A percentile compares a stretch with the other conserved stretches of the same genome.
Evolutionary conservation across 169 alveolate genomes (phyloP).

Genomic region (Cryptosporidium sp.): DNA sequence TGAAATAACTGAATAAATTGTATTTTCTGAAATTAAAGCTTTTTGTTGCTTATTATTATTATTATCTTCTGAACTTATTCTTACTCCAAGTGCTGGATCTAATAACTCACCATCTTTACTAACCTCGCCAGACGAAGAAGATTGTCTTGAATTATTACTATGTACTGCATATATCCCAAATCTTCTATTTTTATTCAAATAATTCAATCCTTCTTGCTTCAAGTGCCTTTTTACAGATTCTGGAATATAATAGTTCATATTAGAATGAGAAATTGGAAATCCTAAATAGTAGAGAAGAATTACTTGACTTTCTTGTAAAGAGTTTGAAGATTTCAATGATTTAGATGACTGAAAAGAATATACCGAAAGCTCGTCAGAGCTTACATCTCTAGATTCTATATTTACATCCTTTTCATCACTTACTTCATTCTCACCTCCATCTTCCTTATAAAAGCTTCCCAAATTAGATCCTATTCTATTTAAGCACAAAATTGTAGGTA

Average conservation of each 20-base stretch:
- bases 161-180: conserved; percentile 32
- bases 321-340: conserved; percentile 19
- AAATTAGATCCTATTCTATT: not conserved
- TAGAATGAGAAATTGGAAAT: conserved; percentile 39
- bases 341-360: not conserved
- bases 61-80: not conserved
- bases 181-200: conserved; percentile 36
- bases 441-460: not conserved
- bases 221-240: conserved; percentile 42
- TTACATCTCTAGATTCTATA: conserved; percentile 6
- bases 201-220: conserved; percentile 1
- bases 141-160: not conserved
- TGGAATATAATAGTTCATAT: conserved; percentile 33
- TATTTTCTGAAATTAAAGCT: conserved; percentile 4
- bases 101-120: not conserved
- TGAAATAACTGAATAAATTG: conserved; percentile 25
- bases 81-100: not conserved
- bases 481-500: conserved; percentile 9
- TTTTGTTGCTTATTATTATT: not conserved
- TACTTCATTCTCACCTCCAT: not conserved
- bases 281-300: conserved; percentile 23
- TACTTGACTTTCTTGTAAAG: conserved; percentile 42
- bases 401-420: conserved; percentile 1
- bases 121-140: not conserved
- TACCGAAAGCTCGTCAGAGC: not conserved